Evolutionary conservation across 768 basidiomycete species (phyloP), one percentile per base, ranked within the genome.

Genomic region (Auriscalpium orientale): DNA sequence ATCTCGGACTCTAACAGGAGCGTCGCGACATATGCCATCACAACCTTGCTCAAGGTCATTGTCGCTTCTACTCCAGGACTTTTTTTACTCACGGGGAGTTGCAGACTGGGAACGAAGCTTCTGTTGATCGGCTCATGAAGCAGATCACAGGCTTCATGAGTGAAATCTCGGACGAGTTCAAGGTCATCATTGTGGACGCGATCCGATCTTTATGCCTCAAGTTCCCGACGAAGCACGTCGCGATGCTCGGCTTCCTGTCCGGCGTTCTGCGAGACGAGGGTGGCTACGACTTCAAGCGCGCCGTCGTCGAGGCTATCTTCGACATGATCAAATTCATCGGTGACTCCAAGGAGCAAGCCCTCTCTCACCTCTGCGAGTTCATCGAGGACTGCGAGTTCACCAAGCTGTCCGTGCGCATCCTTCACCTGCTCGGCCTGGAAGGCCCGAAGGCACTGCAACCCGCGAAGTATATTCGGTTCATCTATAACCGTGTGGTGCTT

Each of bases 381-480:
- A 99, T 99, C 68, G 97, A 99, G 72, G 97, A 99, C 68, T 99
- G 97, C 80, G 97, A 99, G 70, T 99, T 98, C 68, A 98, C 95
- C 35, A 99, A 98, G 72, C 84, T 99, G 50, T 97, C 94, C 34
- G 97, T 99, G 59, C 90, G 95, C 48, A 92, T 99, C 64, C 80
- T 99, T 22, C 91, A 99, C 67, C 75, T 99, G 38, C 84, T 99
- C 48, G 97, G 97, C 36, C 80, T 94, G 56, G 97, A 99, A 72
- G 97, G 95, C 10, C 95, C 97, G 35, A 91, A 91, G 68, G 87
- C 95, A 33, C 85, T 88, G n/a, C 90, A 97, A 70, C 97, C 97
- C 11, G 87, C 92, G 51, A 98, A 98, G 73, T 99, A 95, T 69
- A 99, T 99, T 68, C 89, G 97, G 46, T 98, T 95, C 77, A 99